A percentile compares a stretch with the other conserved stretches of the same genome.
These are phyloP conservation scores for Mycena capillaripes DNA, from an alignment of 768 basidiomycete species.

Conservation along the genomic window DNA sequence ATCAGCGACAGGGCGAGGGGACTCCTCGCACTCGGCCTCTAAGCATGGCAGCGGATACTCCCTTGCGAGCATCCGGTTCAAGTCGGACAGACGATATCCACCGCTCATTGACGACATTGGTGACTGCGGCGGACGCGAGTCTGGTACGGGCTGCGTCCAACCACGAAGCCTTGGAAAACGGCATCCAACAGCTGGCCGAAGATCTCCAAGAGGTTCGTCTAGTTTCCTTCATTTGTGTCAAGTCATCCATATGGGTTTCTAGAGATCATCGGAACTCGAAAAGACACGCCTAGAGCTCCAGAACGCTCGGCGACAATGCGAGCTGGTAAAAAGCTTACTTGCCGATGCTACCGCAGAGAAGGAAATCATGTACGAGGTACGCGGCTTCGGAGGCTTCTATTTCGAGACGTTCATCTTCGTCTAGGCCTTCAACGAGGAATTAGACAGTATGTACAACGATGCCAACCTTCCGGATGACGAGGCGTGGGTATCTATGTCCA, in stretches of 20 bases:
- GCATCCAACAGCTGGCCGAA: slow-evolving; percentile 62
- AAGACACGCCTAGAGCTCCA: slow-evolving; percentile 74
- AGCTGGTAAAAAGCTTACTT: slow-evolving; percentile 83
- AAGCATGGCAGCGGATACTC: slow-evolving; percentile 52
- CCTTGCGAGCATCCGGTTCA: slow-evolving; percentile 40
- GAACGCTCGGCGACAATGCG: slow-evolving; percentile 79
- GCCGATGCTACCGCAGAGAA: slow-evolving; percentile 87
- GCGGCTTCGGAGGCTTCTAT: slow-evolving; percentile 31
- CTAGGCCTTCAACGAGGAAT: slow-evolving; percentile 94
- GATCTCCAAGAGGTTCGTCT: slow-evolving; percentile 67
- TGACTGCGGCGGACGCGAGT: slow-evolving; percentile 69
- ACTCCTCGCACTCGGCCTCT: slow-evolving; percentile 64
- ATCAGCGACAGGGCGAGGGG: slow-evolving; percentile 67
- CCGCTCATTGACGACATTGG: slow-evolving; percentile 65
- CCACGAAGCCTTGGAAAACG: slow-evolving; percentile 68
- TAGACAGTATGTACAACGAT: slow-evolving; percentile 92
- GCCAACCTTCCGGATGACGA: slow-evolving; percentile 85
- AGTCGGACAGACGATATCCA: slow-evolving; percentile 50
- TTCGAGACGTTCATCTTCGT: slow-evolving; percentile 8
- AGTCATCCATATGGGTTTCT: not conserved
- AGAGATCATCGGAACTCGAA: slow-evolving; percentile 78
- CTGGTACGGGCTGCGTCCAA: slow-evolving; percentile 64
- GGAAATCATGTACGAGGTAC: slow-evolving; percentile 93
- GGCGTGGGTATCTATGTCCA: slow-evolving; percentile 84
- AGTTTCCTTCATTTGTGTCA: not conserved